Base-by-base conservation (phyloP, 306 rosid species). In the Alnus glutinosa region DNA sequence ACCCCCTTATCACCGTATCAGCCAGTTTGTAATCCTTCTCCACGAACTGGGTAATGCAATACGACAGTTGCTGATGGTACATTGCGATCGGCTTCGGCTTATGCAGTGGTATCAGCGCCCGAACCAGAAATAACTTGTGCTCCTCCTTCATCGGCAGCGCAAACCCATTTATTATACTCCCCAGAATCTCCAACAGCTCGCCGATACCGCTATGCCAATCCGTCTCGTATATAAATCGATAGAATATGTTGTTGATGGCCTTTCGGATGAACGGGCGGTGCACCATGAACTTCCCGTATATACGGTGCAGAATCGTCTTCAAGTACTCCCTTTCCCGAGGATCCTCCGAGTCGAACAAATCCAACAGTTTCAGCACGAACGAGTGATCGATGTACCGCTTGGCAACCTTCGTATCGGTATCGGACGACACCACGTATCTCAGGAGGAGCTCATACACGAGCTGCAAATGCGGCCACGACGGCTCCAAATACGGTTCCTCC, bases 91-190 rank as follows among this genome's bases (percentile, higher is more conserved):
- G 67, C 82, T 95, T 95, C 1, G 99, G 97, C 85, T 93, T 95
- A 80, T 95, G 99, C 79, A 95, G 85, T 13, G 99, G 99, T 79
- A 95, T 67, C 52, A 95, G 92, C 3, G 99, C 99, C 64, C 98
- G 90, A 39, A 93, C 97, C 73, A 95, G 97, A 77, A 95, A 95
- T 89, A 95, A 75, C 83, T 95, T 95, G 44, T 95, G 99, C 87
- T 95, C 99, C 90, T 95, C 99, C 77, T 95, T 95, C 99, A 95
- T 95, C 18, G 99, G 99, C 80, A 95, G 80, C 0, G 99, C 99
- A 85, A 95, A 95, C 49, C 99, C 99, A 80, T 95, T 95, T 14
- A 95, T 93, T 62, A 95, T 93, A 80, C 99, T 95, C 55, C 99
- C 99, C 12, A 95, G 93, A 79, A 95, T 95, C 95, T 95, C 99